Evolutionary conservation across 2,329 filamentous ascomycete genomes (phyloP).

Genomic region (Epichloe festucae): DNA sequence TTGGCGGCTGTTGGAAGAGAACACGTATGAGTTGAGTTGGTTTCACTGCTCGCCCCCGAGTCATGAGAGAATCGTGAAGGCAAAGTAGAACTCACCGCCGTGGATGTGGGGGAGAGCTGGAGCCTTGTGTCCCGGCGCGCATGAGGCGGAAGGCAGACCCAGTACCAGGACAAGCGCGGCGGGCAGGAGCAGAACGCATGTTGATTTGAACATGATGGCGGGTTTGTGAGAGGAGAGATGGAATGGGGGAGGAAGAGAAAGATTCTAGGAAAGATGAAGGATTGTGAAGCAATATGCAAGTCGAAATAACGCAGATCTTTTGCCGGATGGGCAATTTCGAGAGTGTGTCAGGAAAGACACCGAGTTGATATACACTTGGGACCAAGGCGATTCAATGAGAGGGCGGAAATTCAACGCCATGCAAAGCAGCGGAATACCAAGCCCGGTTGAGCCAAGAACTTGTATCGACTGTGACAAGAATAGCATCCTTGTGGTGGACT

Average conservation of each 20-base stretch:
- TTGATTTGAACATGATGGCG: slow-evolving; percentile 21
- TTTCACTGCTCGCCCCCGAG: no score
- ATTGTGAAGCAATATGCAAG: no score
- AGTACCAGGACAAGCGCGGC: slow-evolving; percentile 18
- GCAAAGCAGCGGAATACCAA: background rate
- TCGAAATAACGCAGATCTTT: no score
- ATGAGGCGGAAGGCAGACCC: slow-evolving; percentile 16
- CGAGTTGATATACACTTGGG: slow-evolving; percentile 5
- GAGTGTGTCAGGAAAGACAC: slow-evolving; percentile 3
- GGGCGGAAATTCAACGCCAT: background rate
- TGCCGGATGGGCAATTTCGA: background rate
- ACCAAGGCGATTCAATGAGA: background rate
- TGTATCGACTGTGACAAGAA: slow-evolving; percentile 5
- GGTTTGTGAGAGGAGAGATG: background rate
- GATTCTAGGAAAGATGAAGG: no score
- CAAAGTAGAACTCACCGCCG: background rate
- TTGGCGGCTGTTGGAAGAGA: slow-evolving; percentile 21
- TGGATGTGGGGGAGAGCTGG: background rate
- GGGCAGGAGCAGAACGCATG: slow-evolving; percentile 20
- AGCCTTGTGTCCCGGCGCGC: slow-evolving; percentile 7
- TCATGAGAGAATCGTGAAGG: no score
- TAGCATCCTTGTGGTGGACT: slow-evolving; percentile 5
- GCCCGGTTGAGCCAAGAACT: no score
- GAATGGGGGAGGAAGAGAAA: no score
- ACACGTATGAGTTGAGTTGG: background rate